A percentile compares a stretch with the other conserved stretches of the same genome.
phyloP scores from a whole-genome alignment of 169 alveolate genomes.

The Plasmodium falciparum region DNA sequence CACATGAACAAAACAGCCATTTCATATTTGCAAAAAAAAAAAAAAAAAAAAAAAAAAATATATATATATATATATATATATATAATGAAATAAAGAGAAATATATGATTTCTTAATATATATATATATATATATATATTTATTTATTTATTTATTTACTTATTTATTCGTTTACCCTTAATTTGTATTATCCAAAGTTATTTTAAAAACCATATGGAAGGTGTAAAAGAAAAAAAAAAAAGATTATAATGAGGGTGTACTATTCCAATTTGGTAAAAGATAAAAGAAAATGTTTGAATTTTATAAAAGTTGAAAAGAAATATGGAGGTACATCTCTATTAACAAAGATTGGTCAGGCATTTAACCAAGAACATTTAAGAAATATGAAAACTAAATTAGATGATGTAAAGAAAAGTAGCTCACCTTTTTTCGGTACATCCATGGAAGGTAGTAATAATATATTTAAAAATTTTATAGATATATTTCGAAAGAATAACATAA shows the following conservation, averaged over 20 bases:
- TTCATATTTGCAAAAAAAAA: too few relatives aligned
- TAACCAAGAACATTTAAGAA: slow-evolving; percentile 56
- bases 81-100: too few relatives aligned
- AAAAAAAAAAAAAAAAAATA: too few relatives aligned
- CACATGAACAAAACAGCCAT: too few relatives aligned
- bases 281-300: slow-evolving; percentile 7
- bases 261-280: background rate
- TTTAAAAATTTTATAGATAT: slow-evolving; percentile 68
- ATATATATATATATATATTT: too few relatives aligned
- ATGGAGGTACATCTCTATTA: slow-evolving; percentile 64
- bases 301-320: slow-evolving; percentile 17
- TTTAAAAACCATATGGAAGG: background rate
- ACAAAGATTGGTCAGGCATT: slow-evolving; percentile 57
- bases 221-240: background rate
- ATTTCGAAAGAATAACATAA: slow-evolving; percentile 18
- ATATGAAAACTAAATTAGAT: slow-evolving; percentile 37
- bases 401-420: slow-evolving; percentile 5
- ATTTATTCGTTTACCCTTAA: background rate
- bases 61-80: too few relatives aligned
- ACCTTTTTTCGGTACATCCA: background rate
- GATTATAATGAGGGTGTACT: slow-evolving; percentile 4
- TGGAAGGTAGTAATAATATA: background rate
- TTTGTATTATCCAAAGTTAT: background rate
- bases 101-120: too few relatives aligned
- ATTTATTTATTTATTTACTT: background rate